phyloP scores from a whole-genome alignment of 2,329 filamentous ascomycete species.

The Fusarium armeniacum region DNA sequence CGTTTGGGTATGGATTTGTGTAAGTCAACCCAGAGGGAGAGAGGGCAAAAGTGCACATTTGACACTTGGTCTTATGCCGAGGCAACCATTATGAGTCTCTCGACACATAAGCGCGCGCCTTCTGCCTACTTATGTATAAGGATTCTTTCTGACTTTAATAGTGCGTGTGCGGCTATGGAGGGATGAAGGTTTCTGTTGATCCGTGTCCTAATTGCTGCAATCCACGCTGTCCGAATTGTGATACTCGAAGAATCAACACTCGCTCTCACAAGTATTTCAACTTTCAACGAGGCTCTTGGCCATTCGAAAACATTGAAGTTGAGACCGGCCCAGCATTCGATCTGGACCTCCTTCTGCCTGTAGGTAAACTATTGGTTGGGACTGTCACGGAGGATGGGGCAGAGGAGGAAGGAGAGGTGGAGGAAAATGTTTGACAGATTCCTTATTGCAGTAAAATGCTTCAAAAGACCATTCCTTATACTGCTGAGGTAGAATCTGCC shows the following conservation, averaged over 20 bases:
- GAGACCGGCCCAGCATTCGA: background rate
- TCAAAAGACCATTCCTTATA: background rate
- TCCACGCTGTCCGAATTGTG: constrained; percentile 37
- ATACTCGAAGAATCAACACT: constrained; percentile 24
- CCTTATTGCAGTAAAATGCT: background rate
- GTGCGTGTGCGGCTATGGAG: constrained; percentile 40
- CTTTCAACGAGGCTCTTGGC: background rate
- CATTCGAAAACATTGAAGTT: background rate
- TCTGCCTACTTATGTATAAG: background rate
- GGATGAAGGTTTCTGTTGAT: constrained; percentile 40
- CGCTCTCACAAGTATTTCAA: background rate
- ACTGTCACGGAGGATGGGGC: background rate
- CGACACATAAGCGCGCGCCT: background rate
- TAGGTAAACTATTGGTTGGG: background rate
- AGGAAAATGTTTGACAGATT: background rate
- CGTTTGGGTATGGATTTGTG: constrained; percentile 28
- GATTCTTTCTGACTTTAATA: constrained; percentile 11
- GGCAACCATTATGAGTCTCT: background rate
- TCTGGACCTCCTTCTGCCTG: background rate
- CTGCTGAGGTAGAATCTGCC: background rate
- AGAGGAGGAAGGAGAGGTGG: background rate
- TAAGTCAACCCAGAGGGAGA: background rate
- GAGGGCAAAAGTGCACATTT: background rate
- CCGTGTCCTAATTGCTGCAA: constrained; percentile 30
- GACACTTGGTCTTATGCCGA: background rate